Evolutionary conservation across 805 yeast species (phyloP).

Genomic region (Blastobotrys parvus): DNA sequence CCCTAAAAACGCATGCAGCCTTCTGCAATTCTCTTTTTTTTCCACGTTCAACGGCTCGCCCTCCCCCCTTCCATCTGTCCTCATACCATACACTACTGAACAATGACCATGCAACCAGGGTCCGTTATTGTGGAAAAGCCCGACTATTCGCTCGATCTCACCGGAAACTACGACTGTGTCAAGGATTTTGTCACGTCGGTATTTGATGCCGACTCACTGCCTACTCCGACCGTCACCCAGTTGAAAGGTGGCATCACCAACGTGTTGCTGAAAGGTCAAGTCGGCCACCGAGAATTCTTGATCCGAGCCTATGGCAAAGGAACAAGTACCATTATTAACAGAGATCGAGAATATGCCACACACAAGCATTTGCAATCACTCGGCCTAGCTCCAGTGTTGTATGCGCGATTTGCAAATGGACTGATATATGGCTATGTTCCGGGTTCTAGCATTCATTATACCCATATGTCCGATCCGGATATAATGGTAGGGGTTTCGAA

Average conservation of each 20-base stretch:
- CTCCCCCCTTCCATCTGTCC: neutral
- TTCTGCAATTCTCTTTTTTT: no score
- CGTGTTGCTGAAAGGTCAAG: slow-evolving; percentile 24
- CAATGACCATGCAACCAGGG: neutral
- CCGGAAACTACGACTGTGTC: slow-evolving; percentile 6
- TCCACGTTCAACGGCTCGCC: neutral
- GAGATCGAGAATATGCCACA: slow-evolving; percentile 66
- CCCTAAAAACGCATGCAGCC: no score
- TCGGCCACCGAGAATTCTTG: slow-evolving; percentile 25
- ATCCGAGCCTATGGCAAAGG: slow-evolving; percentile 71
- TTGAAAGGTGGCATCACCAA: slow-evolving; percentile 34
- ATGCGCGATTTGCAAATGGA: slow-evolving; percentile 64
- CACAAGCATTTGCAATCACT: slow-evolving; percentile 54
- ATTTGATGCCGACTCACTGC: slow-evolving; percentile 3
- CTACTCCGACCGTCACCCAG: slow-evolving; percentile 6
- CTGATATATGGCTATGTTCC: slow-evolving; percentile 60
- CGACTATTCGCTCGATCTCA: slow-evolving; percentile 11
- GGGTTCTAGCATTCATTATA: slow-evolving; percentile 52
- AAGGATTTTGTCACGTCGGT: slow-evolving; percentile 12
- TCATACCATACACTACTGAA: neutral
- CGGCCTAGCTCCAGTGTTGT: slow-evolving; percentile 58
- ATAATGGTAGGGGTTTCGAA: slow-evolving; percentile 54
- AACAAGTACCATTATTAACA: slow-evolving; percentile 60
- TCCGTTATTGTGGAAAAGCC: neutral
- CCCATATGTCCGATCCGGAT: slow-evolving; percentile 40